Base-by-base conservation (phyloP, 306 rosid genomes). In the Inga oerstediana region DNA sequence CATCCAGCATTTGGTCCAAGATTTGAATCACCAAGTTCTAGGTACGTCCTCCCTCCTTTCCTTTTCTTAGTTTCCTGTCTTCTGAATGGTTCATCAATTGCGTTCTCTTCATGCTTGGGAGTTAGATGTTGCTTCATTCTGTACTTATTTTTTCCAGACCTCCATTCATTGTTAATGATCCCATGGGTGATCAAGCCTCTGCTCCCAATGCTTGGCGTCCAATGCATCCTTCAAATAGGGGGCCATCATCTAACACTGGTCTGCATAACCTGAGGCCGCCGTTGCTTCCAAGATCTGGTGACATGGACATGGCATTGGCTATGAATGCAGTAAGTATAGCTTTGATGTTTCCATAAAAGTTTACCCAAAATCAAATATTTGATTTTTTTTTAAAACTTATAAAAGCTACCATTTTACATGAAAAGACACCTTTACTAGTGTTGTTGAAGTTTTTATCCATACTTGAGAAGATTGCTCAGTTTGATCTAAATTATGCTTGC, bases 151-250 rank as follows among this genome's bases (percentile, higher is more conserved):
- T 81, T 75, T 82, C 76, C 92, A 93, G 98, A 89, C 84, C 88
- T 61, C 78, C 82, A 49, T 81, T 90, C 65, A 84, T 85, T 86
- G 66, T 86, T 87, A 85, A 89, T 83, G 97, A 89, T 59, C 88
- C 91, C 52, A 83, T 91, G 88, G 87, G 90, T 27, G 94, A 92
- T 72, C 92, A 51, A 72, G 73, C 87, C 82, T 88, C 91, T 76
- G 89, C 92, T 66, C 88, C 90, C 32, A 87, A 84, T 88, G 80
- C 92, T 46, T 92, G 98, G 98, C 91, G 82, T 76, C 90, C 94
- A 68, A 89, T 89, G 88, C 93, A 89, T 87, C 93, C 92, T 24
- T 87, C 92, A 61, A 90, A 90, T 84, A 84, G 89, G 74, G 89
- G 88, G 72, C 81, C 94, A 46, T 84, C 94, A 43, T 44, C 88